Evolutionary conservation across 768 basidiomycete genomes (phyloP).

Genomic region (Mycena indigotica): DNA sequence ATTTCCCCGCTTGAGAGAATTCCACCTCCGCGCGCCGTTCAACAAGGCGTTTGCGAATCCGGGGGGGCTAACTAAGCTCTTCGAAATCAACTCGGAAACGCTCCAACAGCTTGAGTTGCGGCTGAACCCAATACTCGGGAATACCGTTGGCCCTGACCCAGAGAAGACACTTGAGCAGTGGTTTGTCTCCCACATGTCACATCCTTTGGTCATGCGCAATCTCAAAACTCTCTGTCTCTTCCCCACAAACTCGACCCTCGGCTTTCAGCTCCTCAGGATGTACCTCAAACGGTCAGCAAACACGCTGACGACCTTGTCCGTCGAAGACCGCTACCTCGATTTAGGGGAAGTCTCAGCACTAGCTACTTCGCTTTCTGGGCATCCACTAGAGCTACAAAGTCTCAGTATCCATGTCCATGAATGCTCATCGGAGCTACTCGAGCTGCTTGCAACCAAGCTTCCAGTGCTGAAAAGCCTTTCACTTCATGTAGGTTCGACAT

Average conservation of each 20-base stretch:
- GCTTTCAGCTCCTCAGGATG: constrained; percentile 36
- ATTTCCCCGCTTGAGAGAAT: constrained; percentile 36
- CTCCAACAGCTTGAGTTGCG: constrained; percentile 41
- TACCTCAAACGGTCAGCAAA: constrained; percentile 35
- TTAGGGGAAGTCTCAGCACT: constrained; percentile 31
- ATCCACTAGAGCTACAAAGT: constrained; percentile 20
- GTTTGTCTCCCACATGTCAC: constrained; percentile 33
- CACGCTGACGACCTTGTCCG: constrained; percentile 36
- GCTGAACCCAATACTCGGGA: constrained; percentile 41
- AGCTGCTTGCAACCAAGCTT: constrained; percentile 26
- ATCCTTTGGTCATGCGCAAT: constrained; percentile 27
- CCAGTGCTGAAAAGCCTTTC: constrained; percentile 25
- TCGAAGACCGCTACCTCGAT: constrained; percentile 45
- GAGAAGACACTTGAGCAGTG: constrained; percentile 40
- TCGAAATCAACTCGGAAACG: constrained; percentile 35
- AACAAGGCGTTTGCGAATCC: constrained; percentile 42
- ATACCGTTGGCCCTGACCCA: constrained; percentile 27
- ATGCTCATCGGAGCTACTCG: constrained; percentile 27
- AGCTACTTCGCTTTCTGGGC: constrained; percentile 19
- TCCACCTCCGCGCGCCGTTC: constrained; percentile 43
- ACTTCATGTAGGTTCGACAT: constrained; percentile 16
- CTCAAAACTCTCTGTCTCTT: constrained; percentile 44
- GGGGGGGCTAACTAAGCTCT: constrained; percentile 36
- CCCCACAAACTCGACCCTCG: constrained; percentile 36
- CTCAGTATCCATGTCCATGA: constrained; percentile 24